These are phyloP conservation scores for Blepharisma japonicum DNA, from an alignment of 73 alveolate genomes.

Conservation along the genomic window DNA sequence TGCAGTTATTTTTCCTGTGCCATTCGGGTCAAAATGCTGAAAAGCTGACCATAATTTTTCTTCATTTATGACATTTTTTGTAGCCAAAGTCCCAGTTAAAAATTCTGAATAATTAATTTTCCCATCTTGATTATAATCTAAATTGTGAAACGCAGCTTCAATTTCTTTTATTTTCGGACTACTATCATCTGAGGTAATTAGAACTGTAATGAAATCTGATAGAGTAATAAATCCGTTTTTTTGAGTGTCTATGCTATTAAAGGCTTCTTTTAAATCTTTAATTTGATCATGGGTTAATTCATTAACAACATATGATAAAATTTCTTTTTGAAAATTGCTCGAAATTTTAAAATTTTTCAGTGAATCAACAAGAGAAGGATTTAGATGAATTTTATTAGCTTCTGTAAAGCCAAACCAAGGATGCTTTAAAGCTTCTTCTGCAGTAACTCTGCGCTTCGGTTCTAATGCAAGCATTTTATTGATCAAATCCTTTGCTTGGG, in stretches of 20 bases:
- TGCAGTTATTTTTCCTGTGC: neutral
- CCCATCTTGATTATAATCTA: conserved; percentile 1
- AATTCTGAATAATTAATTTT: conserved; percentile 48
- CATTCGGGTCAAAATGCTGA: conserved; percentile 18
- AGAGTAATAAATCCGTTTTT: conserved; percentile 4
- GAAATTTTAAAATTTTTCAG: too few species aligned
- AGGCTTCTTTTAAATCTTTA: conserved; percentile 12
- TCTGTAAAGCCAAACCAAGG: conserved; percentile 33
- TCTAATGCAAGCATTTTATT: conserved; percentile 40
- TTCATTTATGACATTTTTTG: conserved; percentile 23
- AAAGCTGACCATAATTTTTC: conserved; percentile 32
- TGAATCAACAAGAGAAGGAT: too few species aligned
- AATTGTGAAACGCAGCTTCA: neutral
- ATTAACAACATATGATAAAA: neutral
- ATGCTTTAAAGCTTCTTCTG: conserved; percentile 55
- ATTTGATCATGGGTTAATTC: neutral
- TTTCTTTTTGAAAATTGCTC: too few species aligned
- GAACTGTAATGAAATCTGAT: neutral
- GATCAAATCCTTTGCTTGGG: conserved; percentile 52
- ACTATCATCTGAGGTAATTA: too few species aligned
- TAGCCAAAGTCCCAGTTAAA: conserved; percentile 39
- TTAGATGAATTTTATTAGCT: too few species aligned
- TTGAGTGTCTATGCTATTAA: neutral
- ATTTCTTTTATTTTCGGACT: neutral
- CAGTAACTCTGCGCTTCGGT: conserved; percentile 45